phyloP scores from a whole-genome alignment of 139 green algal genomes.

The Chlamydomonas schloesseri region DNA sequence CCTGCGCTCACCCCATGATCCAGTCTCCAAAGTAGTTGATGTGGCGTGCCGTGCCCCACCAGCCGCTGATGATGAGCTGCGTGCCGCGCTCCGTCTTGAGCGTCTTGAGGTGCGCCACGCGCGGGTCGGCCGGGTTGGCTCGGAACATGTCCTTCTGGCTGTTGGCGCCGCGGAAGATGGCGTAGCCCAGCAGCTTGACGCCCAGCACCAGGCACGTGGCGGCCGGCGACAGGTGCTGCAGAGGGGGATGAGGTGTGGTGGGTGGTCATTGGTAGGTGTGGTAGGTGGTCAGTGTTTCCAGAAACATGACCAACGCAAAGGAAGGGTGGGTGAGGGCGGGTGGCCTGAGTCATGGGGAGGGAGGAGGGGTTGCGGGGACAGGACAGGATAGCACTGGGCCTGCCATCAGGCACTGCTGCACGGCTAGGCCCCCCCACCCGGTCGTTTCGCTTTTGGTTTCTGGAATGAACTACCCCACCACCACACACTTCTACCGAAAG shows the following conservation, averaged over 20 bases:
- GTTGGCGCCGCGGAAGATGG: conserved; percentile 95
- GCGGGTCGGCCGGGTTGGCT: conserved; percentile 79
- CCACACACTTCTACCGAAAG: no score
- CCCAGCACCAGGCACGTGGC: conserved; percentile 64
- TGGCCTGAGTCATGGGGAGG: no score
- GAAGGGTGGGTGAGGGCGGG: no score
- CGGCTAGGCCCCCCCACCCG: no score
- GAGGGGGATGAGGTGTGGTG: background rate
- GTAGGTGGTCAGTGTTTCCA: background rate
- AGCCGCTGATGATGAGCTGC: conserved; percentile 88
- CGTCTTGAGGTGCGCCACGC: conserved; percentile 82
- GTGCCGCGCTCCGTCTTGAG: conserved; percentile 88
- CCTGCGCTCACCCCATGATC: conserved; percentile 71
- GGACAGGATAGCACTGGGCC: no score
- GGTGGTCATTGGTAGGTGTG: background rate
- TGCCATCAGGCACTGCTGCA: no score
- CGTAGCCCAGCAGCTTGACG: conserved; percentile 89
- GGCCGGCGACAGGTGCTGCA: conserved; percentile 61
- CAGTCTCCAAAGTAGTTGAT: conserved; percentile 87
- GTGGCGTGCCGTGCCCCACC: conserved; percentile 83
- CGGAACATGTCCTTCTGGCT: conserved; percentile 88
- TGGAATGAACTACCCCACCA: no score
- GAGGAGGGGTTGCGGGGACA: no score
- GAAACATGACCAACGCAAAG: no score
- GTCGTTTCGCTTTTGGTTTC: no score